A percentile compares a stretch with the other conserved stretches of the same genome.
Evolutionary conservation across 2,329 filamentous ascomycete genomes (phyloP).

Genomic region (Chaetomium globosum): DNA sequence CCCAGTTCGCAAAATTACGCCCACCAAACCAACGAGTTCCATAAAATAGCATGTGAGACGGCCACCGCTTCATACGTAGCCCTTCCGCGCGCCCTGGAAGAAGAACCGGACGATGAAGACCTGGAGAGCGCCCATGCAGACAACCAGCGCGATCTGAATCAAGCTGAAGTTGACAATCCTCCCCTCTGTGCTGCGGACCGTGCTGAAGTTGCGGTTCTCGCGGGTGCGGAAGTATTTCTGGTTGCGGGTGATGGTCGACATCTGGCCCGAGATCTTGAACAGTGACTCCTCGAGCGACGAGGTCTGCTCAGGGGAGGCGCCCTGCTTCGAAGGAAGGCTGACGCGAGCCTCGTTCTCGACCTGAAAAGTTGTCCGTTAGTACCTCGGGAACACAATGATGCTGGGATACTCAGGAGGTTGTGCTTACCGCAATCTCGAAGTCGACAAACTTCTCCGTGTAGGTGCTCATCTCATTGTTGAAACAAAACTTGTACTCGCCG

Average conservation of each 20-base stretch:
- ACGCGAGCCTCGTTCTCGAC: conserved; percentile 88
- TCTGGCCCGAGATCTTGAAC: conserved; percentile 88
- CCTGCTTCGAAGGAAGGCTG: conserved; percentile 83
- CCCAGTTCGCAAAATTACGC: conserved; percentile 31
- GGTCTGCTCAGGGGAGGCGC: conserved; percentile 85
- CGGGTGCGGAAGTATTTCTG: conserved; percentile 99
- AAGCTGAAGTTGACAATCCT: conserved; percentile 97
- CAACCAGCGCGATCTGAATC: conserved; percentile 86
- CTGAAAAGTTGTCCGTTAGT: conserved; percentile 50
- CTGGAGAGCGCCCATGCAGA: conserved; percentile 93
- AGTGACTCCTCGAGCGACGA: conserved; percentile 88
- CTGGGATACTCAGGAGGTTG: neutral
- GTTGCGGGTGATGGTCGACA: conserved; percentile 93
- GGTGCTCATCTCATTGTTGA: conserved; percentile 97
- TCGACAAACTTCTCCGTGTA: conserved; percentile 97
- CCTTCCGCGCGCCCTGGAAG: conserved; percentile 79
- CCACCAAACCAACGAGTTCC: conserved; percentile 29
- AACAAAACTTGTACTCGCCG: conserved; percentile 96
- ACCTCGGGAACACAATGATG: neutral
- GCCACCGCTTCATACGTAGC: conserved; percentile 60
- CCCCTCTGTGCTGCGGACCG: conserved; percentile 91
- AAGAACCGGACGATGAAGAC: conserved; percentile 98
- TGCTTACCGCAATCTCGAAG: conserved; percentile 87
- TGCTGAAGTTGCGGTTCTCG: conserved; percentile 98
- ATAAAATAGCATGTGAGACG: conserved; percentile 7